Percentiles rank a stretch among this genome's conserved stretches.
These are phyloP conservation scores for Trametes coccinea DNA, from an alignment of 768 basidiomycete species.

Conservation along the genomic window DNA sequence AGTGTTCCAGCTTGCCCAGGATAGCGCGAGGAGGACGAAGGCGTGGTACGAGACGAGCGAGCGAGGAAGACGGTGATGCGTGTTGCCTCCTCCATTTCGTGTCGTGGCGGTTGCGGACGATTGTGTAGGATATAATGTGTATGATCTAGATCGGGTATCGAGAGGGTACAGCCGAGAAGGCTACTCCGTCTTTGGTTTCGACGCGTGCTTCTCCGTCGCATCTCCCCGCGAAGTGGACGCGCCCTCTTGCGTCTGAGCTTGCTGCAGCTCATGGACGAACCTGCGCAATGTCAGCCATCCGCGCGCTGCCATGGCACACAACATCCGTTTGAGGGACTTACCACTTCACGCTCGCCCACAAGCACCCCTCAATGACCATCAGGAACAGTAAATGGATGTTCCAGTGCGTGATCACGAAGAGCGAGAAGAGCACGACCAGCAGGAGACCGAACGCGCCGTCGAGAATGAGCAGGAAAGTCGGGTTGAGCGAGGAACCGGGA, in stretches of 20 bases:
- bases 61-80: constrained; percentile 44
- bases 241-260: constrained; percentile 2
- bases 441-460: constrained; percentile 62
- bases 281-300: constrained; percentile 30
- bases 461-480: constrained; percentile 62
- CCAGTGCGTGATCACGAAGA: constrained; percentile 61
- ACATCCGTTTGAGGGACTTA: constrained; percentile 34
- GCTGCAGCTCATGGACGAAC: constrained; percentile 31
- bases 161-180: neutral
- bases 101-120: neutral
- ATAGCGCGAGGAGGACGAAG: constrained; percentile 75
- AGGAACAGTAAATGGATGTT: constrained; percentile 69
- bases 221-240: neutral
- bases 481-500: constrained; percentile 77
- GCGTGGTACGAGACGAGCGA: constrained; percentile 82
- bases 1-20: constrained; percentile 89
- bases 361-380: constrained; percentile 60
- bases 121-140: constrained; percentile 2
- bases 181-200: constrained; percentile 16
- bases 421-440: constrained; percentile 55
- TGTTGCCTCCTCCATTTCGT: neutral
- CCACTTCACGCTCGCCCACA: constrained; percentile 87
- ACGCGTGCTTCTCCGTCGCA: neutral
- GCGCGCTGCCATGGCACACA: too few species aligned
- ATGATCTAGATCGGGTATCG: neutral